Evolutionary conservation across 257 asterid species (phyloP), one percentile per base, ranked within the genome.

Genomic region (Verbascum thapsus): DNA sequence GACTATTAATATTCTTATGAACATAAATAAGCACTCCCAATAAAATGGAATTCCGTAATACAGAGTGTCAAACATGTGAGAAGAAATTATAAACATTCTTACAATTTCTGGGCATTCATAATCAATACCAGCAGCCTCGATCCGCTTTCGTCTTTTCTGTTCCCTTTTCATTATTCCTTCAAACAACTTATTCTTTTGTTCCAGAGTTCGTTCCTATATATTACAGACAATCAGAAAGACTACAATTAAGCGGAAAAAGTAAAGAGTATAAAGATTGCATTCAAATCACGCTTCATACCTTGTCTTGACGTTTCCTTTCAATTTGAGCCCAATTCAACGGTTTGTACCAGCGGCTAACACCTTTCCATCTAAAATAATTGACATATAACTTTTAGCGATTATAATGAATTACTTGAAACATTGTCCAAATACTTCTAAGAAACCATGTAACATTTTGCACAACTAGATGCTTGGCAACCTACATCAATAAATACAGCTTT

Each of bases 51-150:
- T 34, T 59, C 10, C 3, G 30, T 2, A 7, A 9, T 16, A 8
- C 4, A 13, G 13, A 11, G 38, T n/a, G 17, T 23, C 7, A n/a
- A 5, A 20, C 19, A 49, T 11, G 12, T 32, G 18, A 6, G 17
- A 49, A 19, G 5, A 18, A 18, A 19, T 62, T 2, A 71, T 18
- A 64, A 65, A 22, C 7, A 41, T 62, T 70, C 94, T 80, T 88
- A 89, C 97, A 9, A 92, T 63, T 78, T 82, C 90, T 10, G 97
- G 97, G 77, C 90, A 89, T 57, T 85, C 81, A 19, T 87, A 92
- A 26, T 85, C 88, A 58, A 92, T 89, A 19, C 97, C 97, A 63
- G 94, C 94, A 53, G 89, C 95, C 69, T 79, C 89, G 20, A 92
- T 92, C 66, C 81, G 87, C 83, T 83, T 83, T 62, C 83, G 72